Base-by-base conservation (phyloP, 345 rosid genomes). In the Mallotus nudiflorus region DNA sequence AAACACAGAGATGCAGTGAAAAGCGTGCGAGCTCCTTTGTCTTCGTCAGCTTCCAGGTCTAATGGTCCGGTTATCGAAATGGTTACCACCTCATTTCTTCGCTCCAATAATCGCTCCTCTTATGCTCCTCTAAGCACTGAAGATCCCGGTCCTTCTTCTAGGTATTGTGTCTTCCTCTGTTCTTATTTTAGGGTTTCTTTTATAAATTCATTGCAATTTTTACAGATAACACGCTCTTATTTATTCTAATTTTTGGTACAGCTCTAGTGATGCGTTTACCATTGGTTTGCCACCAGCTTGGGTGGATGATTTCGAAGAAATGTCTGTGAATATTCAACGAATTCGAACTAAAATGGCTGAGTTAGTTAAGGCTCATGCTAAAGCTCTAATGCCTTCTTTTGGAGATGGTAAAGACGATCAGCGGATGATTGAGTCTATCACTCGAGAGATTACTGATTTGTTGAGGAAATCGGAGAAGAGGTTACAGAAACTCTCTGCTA, bases 321-420 rank as follows among this genome's bases (percentile, higher is more conserved):
- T 95, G 67, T 84, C 91, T 1, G 87, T 77, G 29, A 82, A 92
- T 73, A 88, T 92, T 78, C 92, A 89, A 70, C 88, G 75, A 20
- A 92, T 87, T 46, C 81, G 79, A 65, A 77, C 71, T 6, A 90
- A 88, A 83, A 90, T 89, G 97, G 82, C 69, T 3, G 98, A 90
- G 75, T 62, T 95, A 76, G 85, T 91, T 18, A 95, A 83, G 77
- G 94, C 95, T 77, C 97, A 92, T 73, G 86, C 94, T 27, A 95
- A 95, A 79, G 92, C 98, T 29, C 78, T 92, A 74, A 90, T 95
- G 99, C 98, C 99, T 44, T 90, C 97, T 0, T 92, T 95, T 71
- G 98, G 98, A 52, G 99, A 95, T 64, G 98, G 88, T 67, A 90
- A 83, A 88, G 98, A 92, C 71, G 97, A 89, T 78, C 98, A 95